phyloP scores from a whole-genome alignment of 768 basidiomycete genomes.

The Tulasnella sp. region DNA sequence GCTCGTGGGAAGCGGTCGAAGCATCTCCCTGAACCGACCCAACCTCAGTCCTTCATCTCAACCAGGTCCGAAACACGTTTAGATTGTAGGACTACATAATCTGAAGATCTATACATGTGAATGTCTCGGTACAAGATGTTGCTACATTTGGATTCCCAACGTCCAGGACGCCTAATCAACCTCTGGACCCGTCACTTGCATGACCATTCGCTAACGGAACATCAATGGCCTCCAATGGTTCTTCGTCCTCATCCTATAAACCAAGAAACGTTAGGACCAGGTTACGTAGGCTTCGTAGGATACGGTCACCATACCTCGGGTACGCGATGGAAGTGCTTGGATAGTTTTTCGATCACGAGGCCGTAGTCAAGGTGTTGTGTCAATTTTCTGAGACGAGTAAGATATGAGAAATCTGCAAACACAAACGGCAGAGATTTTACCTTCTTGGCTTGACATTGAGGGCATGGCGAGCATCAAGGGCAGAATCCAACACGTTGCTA shows the following conservation, averaged over 20 bases:
- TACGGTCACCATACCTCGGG: constrained; percentile 37
- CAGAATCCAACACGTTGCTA: constrained; percentile 89
- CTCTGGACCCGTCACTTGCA: constrained; percentile 17
- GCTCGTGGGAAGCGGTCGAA: too few relatives aligned
- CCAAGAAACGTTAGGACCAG: neutral
- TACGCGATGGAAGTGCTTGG: constrained; percentile 75
- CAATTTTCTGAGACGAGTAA: constrained; percentile 54
- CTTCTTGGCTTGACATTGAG: constrained; percentile 89
- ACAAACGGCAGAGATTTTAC: constrained; percentile 40
- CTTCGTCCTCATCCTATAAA: constrained; percentile 20
- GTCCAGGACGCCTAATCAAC: neutral
- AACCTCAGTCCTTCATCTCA: too few relatives aligned
- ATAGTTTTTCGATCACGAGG: constrained; percentile 78
- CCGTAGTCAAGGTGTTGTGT: constrained; percentile 83
- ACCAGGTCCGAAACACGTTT: too few relatives aligned
- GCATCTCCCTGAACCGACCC: too few relatives aligned
- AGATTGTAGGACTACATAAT: neutral
- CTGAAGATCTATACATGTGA: neutral
- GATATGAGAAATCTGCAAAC: neutral
- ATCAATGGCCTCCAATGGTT: constrained; percentile 18
- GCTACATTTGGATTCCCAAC: neutral
- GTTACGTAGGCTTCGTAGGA: neutral
- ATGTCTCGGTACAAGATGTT: neutral
- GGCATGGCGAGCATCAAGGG: constrained; percentile 93
- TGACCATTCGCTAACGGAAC: constrained; percentile 20